Evolutionary conservation across 1,139 yeast genomes (phyloP).

Genomic region (Saccharomyces hybrid): DNA sequence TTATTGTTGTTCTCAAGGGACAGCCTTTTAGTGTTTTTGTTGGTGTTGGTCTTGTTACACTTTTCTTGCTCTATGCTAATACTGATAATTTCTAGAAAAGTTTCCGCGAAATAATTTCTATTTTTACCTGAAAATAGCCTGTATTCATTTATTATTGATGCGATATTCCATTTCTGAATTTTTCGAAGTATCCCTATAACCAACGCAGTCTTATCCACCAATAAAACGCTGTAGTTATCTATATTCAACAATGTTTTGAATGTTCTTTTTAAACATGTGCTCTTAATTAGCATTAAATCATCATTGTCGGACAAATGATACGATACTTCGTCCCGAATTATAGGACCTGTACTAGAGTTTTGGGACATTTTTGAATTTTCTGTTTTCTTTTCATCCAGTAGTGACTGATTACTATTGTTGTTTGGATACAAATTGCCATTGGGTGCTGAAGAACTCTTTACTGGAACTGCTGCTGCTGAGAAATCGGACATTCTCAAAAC

Average conservation of each 20-base stretch:
- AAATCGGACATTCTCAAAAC: constrained; percentile 26
- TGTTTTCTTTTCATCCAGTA: not conserved
- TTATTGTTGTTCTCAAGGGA: constrained; percentile 2
- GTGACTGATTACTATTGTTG: not conserved
- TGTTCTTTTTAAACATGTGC: constrained; percentile 47
- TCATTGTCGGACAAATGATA: constrained; percentile 36
- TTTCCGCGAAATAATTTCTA: constrained; percentile 72
- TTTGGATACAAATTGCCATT: not conserved
- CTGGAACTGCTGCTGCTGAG: constrained; percentile 19
- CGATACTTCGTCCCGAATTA: not conserved
- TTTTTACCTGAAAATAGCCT: constrained; percentile 68
- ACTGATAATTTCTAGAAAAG: constrained; percentile 65
- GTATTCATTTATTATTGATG: constrained; percentile 78
- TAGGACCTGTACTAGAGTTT: not conserved
- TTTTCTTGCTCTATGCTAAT: constrained; percentile 39
- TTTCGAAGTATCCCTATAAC: constrained; percentile 73
- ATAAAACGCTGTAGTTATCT: constrained; percentile 57
- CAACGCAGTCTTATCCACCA: constrained; percentile 76
- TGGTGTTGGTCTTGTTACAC: constrained; percentile 9
- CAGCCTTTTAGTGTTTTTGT: constrained; percentile 1
- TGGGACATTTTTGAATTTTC: not conserved
- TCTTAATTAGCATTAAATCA: constrained; percentile 67
- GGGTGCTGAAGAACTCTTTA: constrained; percentile 4
- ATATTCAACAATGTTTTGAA: constrained; percentile 56
- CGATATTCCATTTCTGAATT: constrained; percentile 82